Evolutionary conservation across 768 basidiomycete genomes (phyloP).

Genomic region (Tephrocybe sp.): DNA sequence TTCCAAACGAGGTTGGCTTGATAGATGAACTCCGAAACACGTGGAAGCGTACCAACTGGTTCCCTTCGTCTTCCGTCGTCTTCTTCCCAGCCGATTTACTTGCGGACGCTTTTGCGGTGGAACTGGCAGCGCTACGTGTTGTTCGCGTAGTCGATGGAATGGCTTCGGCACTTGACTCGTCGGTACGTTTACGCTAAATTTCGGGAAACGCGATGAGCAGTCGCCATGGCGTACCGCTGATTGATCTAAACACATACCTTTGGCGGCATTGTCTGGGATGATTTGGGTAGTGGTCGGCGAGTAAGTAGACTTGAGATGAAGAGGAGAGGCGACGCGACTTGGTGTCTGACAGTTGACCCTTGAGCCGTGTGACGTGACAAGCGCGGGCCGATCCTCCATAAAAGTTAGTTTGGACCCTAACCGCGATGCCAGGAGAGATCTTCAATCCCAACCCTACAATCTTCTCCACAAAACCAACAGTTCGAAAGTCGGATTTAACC

Average conservation of each 20-base stretch:
- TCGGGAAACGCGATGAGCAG: too few species aligned
- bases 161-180: slow-evolving; percentile 30
- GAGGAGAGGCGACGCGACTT: slow-evolving; percentile 15
- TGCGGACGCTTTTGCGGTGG: slow-evolving; percentile 24
- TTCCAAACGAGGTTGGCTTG: not conserved
- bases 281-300: slow-evolving; percentile 1
- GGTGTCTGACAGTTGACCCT: slow-evolving; percentile 1
- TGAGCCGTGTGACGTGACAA: slow-evolving; percentile 24
- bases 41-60: slow-evolving; percentile 14
- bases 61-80: slow-evolving; percentile 11
- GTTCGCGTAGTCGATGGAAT: slow-evolving; percentile 37
- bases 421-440: slow-evolving; percentile 50
- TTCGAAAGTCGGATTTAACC: slow-evolving; percentile 37
- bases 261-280: slow-evolving; percentile 28
- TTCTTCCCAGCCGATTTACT: slow-evolving; percentile 25
- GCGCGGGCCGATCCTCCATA: slow-evolving; percentile 12
- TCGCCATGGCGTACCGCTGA: not conserved
- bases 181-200: slow-evolving; percentile 52
- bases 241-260: slow-evolving; percentile 26
- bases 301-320: not conserved
- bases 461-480: slow-evolving; percentile 52
- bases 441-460: slow-evolving; percentile 93
- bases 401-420: not conserved
- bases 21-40: slow-evolving; percentile 1
- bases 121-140: slow-evolving; percentile 39